Evolutionary conservation across 768 basidiomycete species (phyloP).

Genomic region (Sarcomyxa edulis): DNA sequence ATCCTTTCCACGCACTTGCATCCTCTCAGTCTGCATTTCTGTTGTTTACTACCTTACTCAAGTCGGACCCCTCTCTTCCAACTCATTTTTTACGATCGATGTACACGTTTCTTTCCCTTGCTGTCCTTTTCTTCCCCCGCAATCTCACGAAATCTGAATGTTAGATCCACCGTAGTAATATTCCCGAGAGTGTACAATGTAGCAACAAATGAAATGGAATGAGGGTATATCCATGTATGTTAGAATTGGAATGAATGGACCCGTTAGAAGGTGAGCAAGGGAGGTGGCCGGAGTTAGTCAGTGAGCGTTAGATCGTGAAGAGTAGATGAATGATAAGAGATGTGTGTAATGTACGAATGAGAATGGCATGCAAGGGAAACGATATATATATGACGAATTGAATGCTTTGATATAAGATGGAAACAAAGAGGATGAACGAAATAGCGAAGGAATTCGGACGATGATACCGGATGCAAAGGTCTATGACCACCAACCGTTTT

Average conservation of each 20-base stretch:
- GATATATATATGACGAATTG: not conserved
- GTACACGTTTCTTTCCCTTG: too few species aligned
- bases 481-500: slow-evolving; percentile 79
- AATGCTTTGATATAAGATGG: not conserved
- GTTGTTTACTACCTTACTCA: not conserved
- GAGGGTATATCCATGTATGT: slow-evolving; percentile 20
- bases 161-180: slow-evolving; percentile 4
- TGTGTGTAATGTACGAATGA: slow-evolving; percentile 6
- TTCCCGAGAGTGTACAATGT: slow-evolving; percentile 20
- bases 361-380: slow-evolving; percentile 5
- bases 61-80: too few species aligned
- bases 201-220: slow-evolving; percentile 16
- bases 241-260: not conserved
- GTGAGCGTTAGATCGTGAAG: too few species aligned
- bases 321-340: not conserved
- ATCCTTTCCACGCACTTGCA: not conserved
- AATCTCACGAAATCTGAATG: too few species aligned
- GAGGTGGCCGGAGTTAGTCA: too few species aligned
- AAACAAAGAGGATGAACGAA: slow-evolving; percentile 2
- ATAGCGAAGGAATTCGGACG: not conserved
- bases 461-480: not conserved
- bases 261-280: too few species aligned
- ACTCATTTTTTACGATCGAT: not conserved
- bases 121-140: too few species aligned
- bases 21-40: not conserved